Evolutionary conservation across 768 basidiomycete species (phyloP), one percentile per base, ranked within the genome.

Genomic region (Trametes cingulata): DNA sequence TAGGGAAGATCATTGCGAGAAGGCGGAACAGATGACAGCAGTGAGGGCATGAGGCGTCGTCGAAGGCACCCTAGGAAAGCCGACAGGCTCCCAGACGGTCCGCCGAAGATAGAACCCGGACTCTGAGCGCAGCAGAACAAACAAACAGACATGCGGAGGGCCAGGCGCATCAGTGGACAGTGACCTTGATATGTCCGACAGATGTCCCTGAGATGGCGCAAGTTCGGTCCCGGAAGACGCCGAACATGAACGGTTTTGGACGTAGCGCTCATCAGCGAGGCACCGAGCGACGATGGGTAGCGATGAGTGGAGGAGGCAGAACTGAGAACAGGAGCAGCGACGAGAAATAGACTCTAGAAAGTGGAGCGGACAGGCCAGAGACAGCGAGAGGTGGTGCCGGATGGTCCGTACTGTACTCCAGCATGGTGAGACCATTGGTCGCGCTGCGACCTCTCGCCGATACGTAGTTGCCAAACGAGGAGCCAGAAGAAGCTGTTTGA

Each of bases 21-120:
- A 56, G 55, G 46, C 37, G 36, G 24, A 27, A 40, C 55, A 56
- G 55, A 56, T 56, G 55, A 56, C 55, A 41, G 36, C 46, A 39
- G 20, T 24, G 12, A 39, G 39, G 36, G 20, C 55, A 56, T 49
- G 55, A 48, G 46, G 55, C 55, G 36, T 12, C 25, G 25, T 49
- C 46, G 55, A 56, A 56, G 55, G 24, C 46, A 49, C 55, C 55
- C 47, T 29, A 48, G 46, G 45, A 48, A 56, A 54, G 41, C 41
- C 36, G 45, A 39, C 33, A 56, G 45, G 39, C 25, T 39, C 7
- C 19, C 22, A 33, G 47, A 39, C 47, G 36, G 55, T 4, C 39
- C 24, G 37, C 55, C 19, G 47, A 41, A 56, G 55, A 49, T 29
- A 56, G 37, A 40, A 6, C 17, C 46, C 35, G 45, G 2, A 25